Conservation (phyloP, 331 rosid genomes). For the Malus hybrid region DNA sequence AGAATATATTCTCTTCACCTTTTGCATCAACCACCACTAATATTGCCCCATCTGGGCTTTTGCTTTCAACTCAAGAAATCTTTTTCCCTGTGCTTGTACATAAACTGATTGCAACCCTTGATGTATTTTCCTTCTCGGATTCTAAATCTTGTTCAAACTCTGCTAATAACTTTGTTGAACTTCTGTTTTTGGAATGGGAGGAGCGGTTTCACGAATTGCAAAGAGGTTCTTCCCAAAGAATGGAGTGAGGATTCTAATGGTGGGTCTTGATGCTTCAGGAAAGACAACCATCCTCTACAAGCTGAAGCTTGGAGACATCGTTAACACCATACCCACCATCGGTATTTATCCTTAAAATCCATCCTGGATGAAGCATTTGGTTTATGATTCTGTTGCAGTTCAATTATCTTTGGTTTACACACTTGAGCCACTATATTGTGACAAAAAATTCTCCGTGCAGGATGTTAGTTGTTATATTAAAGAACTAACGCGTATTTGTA, state of each 20-base stretch:
- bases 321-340: slow-evolving; percentile 40
- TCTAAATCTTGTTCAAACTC: background rate
- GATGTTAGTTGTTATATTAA: no score
- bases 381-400: no score
- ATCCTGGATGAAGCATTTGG: background rate
- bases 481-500: no score
- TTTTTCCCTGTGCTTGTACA: background rate
- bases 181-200: slow-evolving; percentile 29
- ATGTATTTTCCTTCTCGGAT: background rate
- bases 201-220: slow-evolving; percentile 16
- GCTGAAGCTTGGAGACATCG: slow-evolving; percentile 41
- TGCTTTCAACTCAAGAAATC: slow-evolving; percentile 22
- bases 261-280: slow-evolving; percentile 57
- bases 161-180: background rate
- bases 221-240: slow-evolving; percentile 32
- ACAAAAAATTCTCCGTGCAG: no score
- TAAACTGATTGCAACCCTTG: background rate
- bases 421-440: no score
- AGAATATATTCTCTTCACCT: slow-evolving; percentile 23
- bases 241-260: slow-evolving; percentile 40
- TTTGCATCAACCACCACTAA: slow-evolving; percentile 7
- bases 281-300: slow-evolving; percentile 45
- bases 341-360: slow-evolving; percentile 17
- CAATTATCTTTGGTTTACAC: no score
- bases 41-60: slow-evolving; percentile 9